A percentile compares a stretch with the other conserved stretches of the same genome.
Conservation (phyloP, 345 rosid species). For the Corymbia maculata region DNA sequence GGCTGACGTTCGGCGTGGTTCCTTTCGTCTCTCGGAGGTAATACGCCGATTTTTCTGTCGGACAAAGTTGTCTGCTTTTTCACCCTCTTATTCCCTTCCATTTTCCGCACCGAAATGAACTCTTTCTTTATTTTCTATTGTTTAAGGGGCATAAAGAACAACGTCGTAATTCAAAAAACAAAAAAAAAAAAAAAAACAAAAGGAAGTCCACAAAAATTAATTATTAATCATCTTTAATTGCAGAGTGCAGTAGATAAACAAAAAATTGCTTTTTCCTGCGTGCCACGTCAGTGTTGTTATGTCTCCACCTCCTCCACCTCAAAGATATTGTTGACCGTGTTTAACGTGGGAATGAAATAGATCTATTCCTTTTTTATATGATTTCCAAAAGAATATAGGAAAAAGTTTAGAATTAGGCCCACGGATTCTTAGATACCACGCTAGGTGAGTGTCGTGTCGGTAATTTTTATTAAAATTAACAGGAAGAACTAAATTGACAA, state of each 20-base stretch:
- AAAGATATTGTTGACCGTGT: not conserved
- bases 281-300: not conserved
- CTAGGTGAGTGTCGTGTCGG: rapidly evolving
- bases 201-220: not conserved
- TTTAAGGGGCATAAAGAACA: not conserved
- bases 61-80: not conserved
- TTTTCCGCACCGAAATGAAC: not conserved
- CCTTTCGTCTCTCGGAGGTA: constrained; percentile 14
- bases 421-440: too few relatives aligned
- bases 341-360: not conserved
- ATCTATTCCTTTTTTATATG: not conserved
- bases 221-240: not conserved
- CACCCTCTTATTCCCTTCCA: not conserved
- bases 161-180: not conserved
- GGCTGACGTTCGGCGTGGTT: constrained; percentile 7
- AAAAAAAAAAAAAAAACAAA: not conserved
- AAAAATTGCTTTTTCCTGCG: not conserved
- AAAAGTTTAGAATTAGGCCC: not conserved
- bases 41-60: not conserved
- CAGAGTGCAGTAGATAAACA: not conserved
- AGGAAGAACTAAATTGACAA: rapidly evolving
- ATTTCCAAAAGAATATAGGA: not conserved
- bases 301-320: not conserved
- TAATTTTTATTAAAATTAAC: rapidly evolving
- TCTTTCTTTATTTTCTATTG: not conserved